Evolutionary conservation across 495 filamentous ascomycete species (phyloP), one percentile per base, ranked within the genome.

Genomic region (Saxophila tyrrhenica): DNA sequence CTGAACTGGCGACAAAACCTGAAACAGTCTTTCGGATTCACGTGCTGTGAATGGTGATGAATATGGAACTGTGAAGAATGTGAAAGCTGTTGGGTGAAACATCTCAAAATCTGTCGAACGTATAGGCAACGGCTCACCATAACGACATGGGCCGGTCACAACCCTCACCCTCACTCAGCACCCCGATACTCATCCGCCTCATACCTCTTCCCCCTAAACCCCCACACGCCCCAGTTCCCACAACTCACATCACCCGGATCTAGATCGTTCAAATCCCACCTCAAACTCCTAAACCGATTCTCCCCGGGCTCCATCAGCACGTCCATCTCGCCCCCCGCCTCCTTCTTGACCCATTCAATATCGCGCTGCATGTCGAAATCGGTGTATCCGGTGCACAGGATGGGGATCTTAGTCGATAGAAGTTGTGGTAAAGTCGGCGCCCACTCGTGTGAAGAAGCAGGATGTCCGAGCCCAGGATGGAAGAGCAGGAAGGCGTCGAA

Each of bases 211-310:
- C 92, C 92, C 67, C 92, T 79, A 72, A 98, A 97, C 25, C 83
- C 88, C 89, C 91, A 98, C 17, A 94, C 69, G 3, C 92, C 92
- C 89, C 88, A 98, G 67, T 98, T 98, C 41, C 90, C 89, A 66
- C 85, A 89, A 58, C 84, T 95, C 58, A 97, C 75, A 71, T 98
- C 94, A 60, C 90, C 84, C 3, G 92, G 94, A 66, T 98, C 92
- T 49, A 88, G 65, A 68, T 99, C 92, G 66, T 96, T 96, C 61
- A 97, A 65, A 76, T 99, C 92, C 94, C 94, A 97, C 58, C 92
- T 76, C 67, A 95, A 69, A 74, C 92, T 99, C 64, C 89, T 78
- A 72, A 99, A 99, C 10, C 73, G 79, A 60, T 99, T 99, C 75
- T 95, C 89, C 15, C 88, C 89, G 0, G 92, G 91, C 67, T 94